Evolutionary conservation across 2,329 filamentous ascomycete genomes (phyloP).

Genomic region (Tolypocladium tundrense): DNA sequence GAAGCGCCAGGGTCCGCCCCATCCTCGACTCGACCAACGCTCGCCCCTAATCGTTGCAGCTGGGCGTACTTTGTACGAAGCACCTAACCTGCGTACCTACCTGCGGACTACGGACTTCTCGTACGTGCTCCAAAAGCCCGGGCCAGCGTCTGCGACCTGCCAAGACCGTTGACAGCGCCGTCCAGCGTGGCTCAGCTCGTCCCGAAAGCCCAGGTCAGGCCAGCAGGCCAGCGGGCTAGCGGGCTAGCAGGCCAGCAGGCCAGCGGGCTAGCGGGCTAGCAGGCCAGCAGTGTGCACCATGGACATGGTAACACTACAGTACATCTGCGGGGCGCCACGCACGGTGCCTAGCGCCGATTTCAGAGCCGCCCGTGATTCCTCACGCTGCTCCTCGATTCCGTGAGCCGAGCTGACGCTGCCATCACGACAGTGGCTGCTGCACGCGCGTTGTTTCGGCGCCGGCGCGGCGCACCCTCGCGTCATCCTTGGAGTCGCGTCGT

Average conservation of each 20-base stretch:
- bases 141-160: not conserved
- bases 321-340: not conserved
- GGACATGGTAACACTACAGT: not conserved
- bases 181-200: not conserved
- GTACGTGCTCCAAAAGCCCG: not conserved
- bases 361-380: not conserved
- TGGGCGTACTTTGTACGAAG: not conserved
- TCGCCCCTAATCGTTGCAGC: not conserved
- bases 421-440: not conserved
- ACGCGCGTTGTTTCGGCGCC: not conserved
- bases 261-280: too few species aligned
- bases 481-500: not conserved
- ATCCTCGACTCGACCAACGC: not conserved
- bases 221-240: too few species aligned
- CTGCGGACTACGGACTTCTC: too few species aligned
- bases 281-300: too few species aligned
- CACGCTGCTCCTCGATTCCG: not conserved
- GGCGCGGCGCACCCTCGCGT: not conserved
- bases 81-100: too few species aligned
- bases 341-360: not conserved
- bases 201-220: not conserved
- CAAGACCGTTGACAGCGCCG: not conserved
- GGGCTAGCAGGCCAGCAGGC: too few species aligned
- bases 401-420: not conserved
- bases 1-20: not conserved